A percentile compares a stretch with the other conserved stretches of the same genome.
Conservation (phyloP, 176 grass and related monocot genomes). For the Avena atlantica region DNA sequence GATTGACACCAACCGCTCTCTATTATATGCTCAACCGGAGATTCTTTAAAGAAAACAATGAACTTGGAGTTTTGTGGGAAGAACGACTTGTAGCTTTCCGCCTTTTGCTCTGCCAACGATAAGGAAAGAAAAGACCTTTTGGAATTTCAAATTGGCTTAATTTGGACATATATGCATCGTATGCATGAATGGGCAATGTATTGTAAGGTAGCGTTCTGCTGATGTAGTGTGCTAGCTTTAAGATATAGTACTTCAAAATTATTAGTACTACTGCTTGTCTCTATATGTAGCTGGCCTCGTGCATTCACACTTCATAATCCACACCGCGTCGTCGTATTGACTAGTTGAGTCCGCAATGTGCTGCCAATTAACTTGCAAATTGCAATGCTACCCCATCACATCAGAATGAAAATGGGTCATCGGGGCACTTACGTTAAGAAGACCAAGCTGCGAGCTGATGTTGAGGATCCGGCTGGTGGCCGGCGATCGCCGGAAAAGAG, state of each 20-base stretch:
- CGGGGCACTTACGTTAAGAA: conserved; percentile 73
- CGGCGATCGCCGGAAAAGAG: conserved; percentile 68
- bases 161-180: background rate
- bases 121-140: conserved; percentile 35
- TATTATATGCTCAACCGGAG: background rate
- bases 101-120: conserved; percentile 6
- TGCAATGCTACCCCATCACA: background rate
- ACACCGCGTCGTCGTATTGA: background rate
- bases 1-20: background rate
- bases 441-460: conserved; percentile 92
- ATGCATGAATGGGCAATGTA: background rate
- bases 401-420: background rate
- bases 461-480: conserved; percentile 79
- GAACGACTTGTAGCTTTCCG: background rate
- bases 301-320: conserved; percentile 44
- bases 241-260: conserved; percentile 9
- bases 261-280: background rate
- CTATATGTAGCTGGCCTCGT: conserved; percentile 20
- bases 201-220: background rate
- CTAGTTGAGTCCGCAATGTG: background rate
- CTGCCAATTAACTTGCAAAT: background rate
- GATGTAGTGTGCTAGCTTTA: conserved; percentile 3
- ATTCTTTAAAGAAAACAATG: background rate
- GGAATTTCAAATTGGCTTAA: conserved; percentile 32
- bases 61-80: conserved; percentile 15